Percentiles rank a stretch among this genome's conserved stretches.
These are phyloP conservation scores for Alternaria sp. DNA, from an alignment of 2,329 filamentous ascomycete genomes.

Conservation along the genomic window DNA sequence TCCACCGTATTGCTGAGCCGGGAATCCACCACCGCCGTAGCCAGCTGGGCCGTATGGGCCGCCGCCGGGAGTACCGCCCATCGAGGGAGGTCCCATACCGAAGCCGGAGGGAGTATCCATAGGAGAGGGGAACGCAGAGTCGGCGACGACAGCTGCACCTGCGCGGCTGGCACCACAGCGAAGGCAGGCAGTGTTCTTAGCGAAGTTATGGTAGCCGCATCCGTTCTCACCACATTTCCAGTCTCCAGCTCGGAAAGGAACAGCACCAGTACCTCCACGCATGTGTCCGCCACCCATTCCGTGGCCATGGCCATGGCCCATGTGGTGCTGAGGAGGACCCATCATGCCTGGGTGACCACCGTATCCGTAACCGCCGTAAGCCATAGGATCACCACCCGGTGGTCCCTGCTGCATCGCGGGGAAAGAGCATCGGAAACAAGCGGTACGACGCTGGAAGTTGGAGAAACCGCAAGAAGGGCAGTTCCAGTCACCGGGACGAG, in stretches of 20 bases:
- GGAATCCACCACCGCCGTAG: conserved; percentile 70
- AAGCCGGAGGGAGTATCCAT: conserved; percentile 89
- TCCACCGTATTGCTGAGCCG: conserved; percentile 82
- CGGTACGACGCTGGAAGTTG: conserved; percentile 98
- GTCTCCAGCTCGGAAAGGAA: conserved; percentile 97
- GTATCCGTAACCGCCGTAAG: conserved; percentile 60
- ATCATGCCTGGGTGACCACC: conserved; percentile 69
- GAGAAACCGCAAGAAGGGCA: conserved; percentile 99
- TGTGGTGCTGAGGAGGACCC: conserved; percentile 70
- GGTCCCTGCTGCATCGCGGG: conserved; percentile 87
- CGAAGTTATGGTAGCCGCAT: conserved; percentile 98
- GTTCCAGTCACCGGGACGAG: conserved; percentile 97
- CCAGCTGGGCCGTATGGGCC: conserved; percentile 77
- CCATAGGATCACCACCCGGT: conserved; percentile 73
- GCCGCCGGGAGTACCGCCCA: conserved; percentile 74
- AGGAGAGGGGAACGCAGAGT: conserved; percentile 87
- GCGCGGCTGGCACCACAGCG: conserved; percentile 95
- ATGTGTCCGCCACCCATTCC: conserved; percentile 63
- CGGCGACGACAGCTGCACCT: conserved; percentile 91
- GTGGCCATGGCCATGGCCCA: conserved; percentile 63
- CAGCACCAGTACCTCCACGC: conserved; percentile 81
- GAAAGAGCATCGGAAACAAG: conserved; percentile 99
- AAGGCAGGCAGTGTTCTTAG: conserved; percentile 98
- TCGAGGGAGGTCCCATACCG: conserved; percentile 86
- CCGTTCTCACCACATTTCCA: conserved; percentile 99